Base-by-base conservation (phyloP, 176 grass and related monocot species). In the Olyra latifolia region DNA sequence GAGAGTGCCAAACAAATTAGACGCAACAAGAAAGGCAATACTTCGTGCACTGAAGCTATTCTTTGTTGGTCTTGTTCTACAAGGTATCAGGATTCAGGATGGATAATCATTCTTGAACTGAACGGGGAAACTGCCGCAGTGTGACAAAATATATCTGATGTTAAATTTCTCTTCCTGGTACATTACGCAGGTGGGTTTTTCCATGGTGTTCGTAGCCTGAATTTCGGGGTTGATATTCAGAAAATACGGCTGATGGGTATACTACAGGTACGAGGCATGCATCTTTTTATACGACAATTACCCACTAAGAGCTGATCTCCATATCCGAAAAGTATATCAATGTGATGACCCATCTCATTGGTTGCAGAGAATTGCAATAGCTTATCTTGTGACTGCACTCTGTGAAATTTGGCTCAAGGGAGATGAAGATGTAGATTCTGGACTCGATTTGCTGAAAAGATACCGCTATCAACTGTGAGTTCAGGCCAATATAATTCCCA, bases 351-450 rank as follows among this genome's bases (percentile, higher is more conserved):
- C 8, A 17, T 43, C 12, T 60, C 27, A n/a, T 55, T 92, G 46
- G 28, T 70, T 88, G 68, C 84, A 97, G 94, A 94, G 94, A 89
- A 97, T 97, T 48, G 94, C 94, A 60, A 83, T 94, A 77, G 87
- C 87, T 65, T 97, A 97, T 80, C 74, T 97, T 25, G 75, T 90
- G 40, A 88, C 89, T 47, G 94, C 91, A 24, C 61, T 92, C 0
- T 97, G 91, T 65, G 91, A 97, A 90, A 97, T 97, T 58, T 97
- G 94, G 94, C 89, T 97, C 49, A 83, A 86, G 77, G 80, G 84
- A 61, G 71, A 85, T 35, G 86, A 76, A 50, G 75, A 90, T 30
- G 72, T 76, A 19, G 58, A 82, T 80, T 85, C 80, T 84, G 87
- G 88, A 77, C 45, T 75, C 24, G 71, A 71, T 79, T 85, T 97